Evolutionary conservation across 306 rosid genomes (phyloP), one percentile per base, ranked within the genome.

Genomic region (Herpetospermum pedunculosum): DNA sequence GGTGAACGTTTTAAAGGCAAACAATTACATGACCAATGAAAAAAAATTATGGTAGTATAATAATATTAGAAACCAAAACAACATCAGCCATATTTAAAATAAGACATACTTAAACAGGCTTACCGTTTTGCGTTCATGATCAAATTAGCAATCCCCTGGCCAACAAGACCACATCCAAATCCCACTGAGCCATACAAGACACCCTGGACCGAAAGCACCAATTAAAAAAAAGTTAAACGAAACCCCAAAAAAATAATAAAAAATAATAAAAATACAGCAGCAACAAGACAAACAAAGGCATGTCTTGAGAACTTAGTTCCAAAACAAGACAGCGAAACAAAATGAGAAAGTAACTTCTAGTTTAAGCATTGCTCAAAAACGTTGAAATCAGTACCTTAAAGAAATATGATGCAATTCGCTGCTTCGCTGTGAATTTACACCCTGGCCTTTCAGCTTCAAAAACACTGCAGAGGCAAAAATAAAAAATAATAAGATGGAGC

Each of bases 61-160:
- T 1, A 38, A 10, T 3, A 65, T 10, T 7, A 21, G 50, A 63
- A 34, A 32, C 18, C 35, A 47, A 43, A 23, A 46, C 4, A 62
- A 52, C 35, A 28, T 57, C 32, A 14, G 40, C 5, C n/a, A 26
- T 59, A n/a, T 10, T 14, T 5, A 29, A 29, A 58, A 29, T 14
- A 30, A 60, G 5, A 34, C 25, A 34, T 34, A 8, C 19, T 34
- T 13, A 19, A 67, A 5, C 21, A 67, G n/a, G 53, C 73, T 41
- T 84, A 91, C 98, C 98, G 86, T 83, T 94, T 94, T 32, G 91
- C 95, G 76, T 87, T 94, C 98, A 94, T 94, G 76, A 94, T 87
- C 84, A 85, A 79, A 82, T 94, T 94, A 75, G 98, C 97, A 73
- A 94, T 89, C 78, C 98, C 98, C 80, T 94, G 97, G 77, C 98